A percentile compares a stretch with the other conserved stretches of the same genome.
Conservation (phyloP, 495 filamentous ascomycete species). For the Schizothecium vesticola region DNA sequence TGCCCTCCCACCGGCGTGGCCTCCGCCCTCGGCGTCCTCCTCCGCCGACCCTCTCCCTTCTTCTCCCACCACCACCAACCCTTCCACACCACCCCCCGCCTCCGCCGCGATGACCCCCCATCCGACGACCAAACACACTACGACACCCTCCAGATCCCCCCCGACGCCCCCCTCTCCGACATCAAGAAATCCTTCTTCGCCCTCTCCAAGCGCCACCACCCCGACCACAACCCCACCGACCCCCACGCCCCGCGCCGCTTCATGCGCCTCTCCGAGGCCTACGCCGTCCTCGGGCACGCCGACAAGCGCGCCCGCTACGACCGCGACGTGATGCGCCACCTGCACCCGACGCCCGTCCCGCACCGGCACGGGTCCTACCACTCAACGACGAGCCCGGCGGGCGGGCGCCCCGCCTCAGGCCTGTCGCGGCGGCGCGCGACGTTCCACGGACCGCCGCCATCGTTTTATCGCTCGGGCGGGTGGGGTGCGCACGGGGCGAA, state of each 20-base stretch:
- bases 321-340: constrained; percentile 49
- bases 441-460: constrained; percentile 82
- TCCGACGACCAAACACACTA: constrained; percentile 58
- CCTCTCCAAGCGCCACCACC: constrained; percentile 90
- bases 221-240: constrained; percentile 79
- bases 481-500: constrained; percentile 54
- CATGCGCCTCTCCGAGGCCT: constrained; percentile 80
- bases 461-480: constrained; percentile 76
- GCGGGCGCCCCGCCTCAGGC: constrained; percentile 72
- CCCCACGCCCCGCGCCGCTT: constrained; percentile 70
- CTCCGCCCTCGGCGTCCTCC: constrained; percentile 16
- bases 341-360: constrained; percentile 17
- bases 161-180: constrained; percentile 61
- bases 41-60: constrained; percentile 15
- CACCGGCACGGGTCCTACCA: constrained; percentile 40
- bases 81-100: constrained; percentile 42
- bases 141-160: constrained; percentile 69
- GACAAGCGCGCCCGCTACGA: constrained; percentile 76
- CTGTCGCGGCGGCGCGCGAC: constrained; percentile 67
- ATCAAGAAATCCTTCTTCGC: constrained; percentile 93
- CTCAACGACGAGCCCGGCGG: constrained; percentile 50
- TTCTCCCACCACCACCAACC: not conserved
- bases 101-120: constrained; percentile 25
- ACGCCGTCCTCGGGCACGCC: constrained; percentile 66
- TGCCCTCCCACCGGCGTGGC: constrained; percentile 13